Evolutionary conservation across 1,284 basidiomycete genomes (phyloP), one percentile per base, ranked within the genome.

Genomic region (Ceratobasidium papillatum): DNA sequence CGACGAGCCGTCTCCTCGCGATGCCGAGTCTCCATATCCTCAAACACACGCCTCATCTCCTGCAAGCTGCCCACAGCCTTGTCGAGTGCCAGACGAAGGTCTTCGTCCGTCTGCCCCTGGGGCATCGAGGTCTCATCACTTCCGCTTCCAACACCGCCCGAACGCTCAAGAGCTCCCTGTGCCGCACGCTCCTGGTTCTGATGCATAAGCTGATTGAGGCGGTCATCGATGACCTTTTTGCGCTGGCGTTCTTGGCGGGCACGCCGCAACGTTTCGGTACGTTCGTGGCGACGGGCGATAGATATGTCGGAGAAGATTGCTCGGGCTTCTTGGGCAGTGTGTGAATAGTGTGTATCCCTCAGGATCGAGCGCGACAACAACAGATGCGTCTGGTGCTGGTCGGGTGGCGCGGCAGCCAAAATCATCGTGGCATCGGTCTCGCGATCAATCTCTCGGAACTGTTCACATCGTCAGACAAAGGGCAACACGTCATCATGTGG

Each of bases 361-460:
- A 59, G 73, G 47, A 69, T 74, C 8, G 73, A 38, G 34, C 75
- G 75, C n/a, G 75, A 76, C 22, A 74, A 41, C 30, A 76, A 41
- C 25, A 76, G 38, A 49, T 76, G 75, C 22, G 72, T 76, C 58
- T 76, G 74, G 25, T 73, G 75, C 22, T 58, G 41, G 79, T 93
- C 90, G 0, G 91, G 88, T 0, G 91, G 92, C 0, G 91, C 87
- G 1, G 91, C 91, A 25, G 94, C 83, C 0, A 94, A 81, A 36
- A 93, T 81, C 82, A 93, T 85, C 0, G 90, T 93, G 14, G 91
- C 85, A 78, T 93, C 92, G 3, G 92, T 94, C 81, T 93, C 90
- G 62, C 91, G 85, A 81, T 94, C 92, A 25, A 94, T 83, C 38
- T 86, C 86, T 82, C 91, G 90, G 86, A 94, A 90, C 91, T 93